Conservation (phyloP, 345 rosid species). For the Sonneratia alba region DNA sequence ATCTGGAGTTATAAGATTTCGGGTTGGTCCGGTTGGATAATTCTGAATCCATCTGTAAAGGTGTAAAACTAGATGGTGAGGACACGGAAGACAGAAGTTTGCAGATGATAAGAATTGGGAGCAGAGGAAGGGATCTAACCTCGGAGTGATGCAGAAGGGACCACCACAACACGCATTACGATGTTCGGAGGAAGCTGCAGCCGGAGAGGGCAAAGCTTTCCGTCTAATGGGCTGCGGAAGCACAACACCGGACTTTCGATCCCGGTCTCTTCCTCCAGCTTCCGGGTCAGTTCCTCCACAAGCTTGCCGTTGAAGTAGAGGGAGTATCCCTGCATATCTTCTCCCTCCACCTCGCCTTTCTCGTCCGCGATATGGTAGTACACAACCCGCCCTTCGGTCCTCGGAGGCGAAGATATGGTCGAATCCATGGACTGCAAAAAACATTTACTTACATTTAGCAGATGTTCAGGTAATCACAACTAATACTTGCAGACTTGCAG, state of each 20-base stretch:
- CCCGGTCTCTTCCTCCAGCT: slow-evolving; percentile 52
- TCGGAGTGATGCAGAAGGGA: slow-evolving; percentile 28
- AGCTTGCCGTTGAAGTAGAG: slow-evolving; percentile 59
- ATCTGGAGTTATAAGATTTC: too few species aligned
- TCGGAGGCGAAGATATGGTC: slow-evolving; percentile 36
- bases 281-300: slow-evolving; percentile 51
- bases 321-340: slow-evolving; percentile 32
- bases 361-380: slow-evolving; percentile 68
- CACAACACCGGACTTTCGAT: slow-evolving; percentile 57
- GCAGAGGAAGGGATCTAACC: neutral
- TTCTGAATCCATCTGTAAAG: too few species aligned
- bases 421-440: slow-evolving; percentile 48
- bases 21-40: too few species aligned
- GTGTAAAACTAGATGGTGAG: neutral
- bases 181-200: slow-evolving; percentile 86
- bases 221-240: slow-evolving; percentile 70
- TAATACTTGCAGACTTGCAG: too few species aligned
- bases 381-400: slow-evolving; percentile 62
- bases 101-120: too few species aligned
- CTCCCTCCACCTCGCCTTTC: slow-evolving; percentile 56
- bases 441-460: neutral
- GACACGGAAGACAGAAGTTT: neutral
- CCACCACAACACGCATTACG: slow-evolving; percentile 56
- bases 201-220: slow-evolving; percentile 61
- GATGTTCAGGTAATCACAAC: neutral